phyloP scores from a whole-genome alignment of 371 early-diverging fungal genomes.

The Zancudomyces culisetae region DNA sequence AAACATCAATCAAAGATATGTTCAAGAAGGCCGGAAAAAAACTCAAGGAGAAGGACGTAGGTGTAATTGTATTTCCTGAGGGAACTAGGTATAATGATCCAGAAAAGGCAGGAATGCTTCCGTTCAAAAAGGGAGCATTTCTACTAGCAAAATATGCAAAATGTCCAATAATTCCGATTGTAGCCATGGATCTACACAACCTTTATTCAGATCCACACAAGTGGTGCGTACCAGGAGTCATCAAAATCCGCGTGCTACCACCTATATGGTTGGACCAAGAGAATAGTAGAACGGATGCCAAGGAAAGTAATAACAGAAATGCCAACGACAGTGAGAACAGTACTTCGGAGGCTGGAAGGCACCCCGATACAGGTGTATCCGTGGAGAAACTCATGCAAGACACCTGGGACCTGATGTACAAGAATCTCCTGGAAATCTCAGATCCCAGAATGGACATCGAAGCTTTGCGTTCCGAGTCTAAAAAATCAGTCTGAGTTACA shows the following conservation, averaged over 20 bases:
- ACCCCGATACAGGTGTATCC: too few relatives aligned
- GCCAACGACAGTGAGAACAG: not conserved
- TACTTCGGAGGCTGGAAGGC: too few relatives aligned
- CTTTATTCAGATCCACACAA: constrained; percentile 40
- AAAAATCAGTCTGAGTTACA: too few relatives aligned
- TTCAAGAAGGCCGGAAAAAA: constrained; percentile 51
- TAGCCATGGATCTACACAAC: constrained; percentile 54
- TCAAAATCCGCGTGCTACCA: constrained; percentile 27
- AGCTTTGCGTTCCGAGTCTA: too few relatives aligned
- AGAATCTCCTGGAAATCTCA: constrained; percentile 46
- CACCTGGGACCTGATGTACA: constrained; percentile 54
- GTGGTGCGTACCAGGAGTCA: constrained; percentile 41
- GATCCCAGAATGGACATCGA: too few relatives aligned
- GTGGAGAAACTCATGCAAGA: constrained; percentile 34
- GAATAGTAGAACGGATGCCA: not conserved
- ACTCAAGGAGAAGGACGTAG: constrained; percentile 57
- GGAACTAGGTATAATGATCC: constrained; percentile 70
- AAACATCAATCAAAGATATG: constrained; percentile 52
- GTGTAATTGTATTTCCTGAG: constrained; percentile 83
- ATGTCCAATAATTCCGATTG: constrained; percentile 80
- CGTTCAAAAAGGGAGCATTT: constrained; percentile 88
- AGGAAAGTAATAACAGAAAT: not conserved
- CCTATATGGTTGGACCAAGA: not conserved
- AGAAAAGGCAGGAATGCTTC: constrained; percentile 47
- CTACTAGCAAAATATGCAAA: constrained; percentile 73